phyloP scores from a whole-genome alignment of 2,329 filamentous ascomycete species.

The Cephalotrichum gorgonifer region DNA sequence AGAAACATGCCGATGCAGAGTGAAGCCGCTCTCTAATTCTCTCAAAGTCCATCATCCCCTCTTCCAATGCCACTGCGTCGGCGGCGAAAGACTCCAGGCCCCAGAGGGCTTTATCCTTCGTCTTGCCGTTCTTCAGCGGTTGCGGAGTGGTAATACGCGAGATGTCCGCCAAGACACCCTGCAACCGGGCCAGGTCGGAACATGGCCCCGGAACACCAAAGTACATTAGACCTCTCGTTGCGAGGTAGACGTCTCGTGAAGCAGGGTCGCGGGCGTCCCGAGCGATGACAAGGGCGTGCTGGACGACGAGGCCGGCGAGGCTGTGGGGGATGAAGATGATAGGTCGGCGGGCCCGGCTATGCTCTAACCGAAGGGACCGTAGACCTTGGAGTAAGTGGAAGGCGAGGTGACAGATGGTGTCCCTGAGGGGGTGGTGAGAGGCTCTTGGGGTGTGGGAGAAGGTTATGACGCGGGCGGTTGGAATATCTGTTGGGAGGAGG shows the following conservation, averaged over 20 bases:
- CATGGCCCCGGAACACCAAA: slow-evolving; percentile 1
- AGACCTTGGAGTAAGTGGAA: not conserved
- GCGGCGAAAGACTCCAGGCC: not conserved
- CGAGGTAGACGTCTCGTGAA: not conserved
- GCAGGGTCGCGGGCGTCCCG: not conserved
- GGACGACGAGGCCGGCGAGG: slow-evolving; percentile 5
- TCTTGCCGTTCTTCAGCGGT: not conserved
- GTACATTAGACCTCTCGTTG: slow-evolving; percentile 3
- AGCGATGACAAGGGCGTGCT: not conserved
- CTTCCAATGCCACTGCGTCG: slow-evolving; percentile 1
- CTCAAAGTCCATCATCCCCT: not conserved
- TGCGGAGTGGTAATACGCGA: not conserved
- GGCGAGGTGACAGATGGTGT: not conserved
- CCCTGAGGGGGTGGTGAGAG: not conserved
- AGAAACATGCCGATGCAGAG: slow-evolving; percentile 3
- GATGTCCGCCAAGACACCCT: slow-evolving; percentile 1
- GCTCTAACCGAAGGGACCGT: not conserved
- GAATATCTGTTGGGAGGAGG: not conserved
- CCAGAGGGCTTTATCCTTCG: not conserved
- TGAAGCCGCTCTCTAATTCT: not conserved
- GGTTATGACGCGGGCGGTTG: slow-evolving; percentile 1
- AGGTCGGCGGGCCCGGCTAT: not conserved
- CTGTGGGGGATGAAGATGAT: slow-evolving; percentile 5
- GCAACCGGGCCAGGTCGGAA: not conserved
- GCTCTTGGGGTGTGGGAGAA: not conserved